Evolutionary conservation across 2,329 filamentous ascomycete genomes (phyloP), one percentile per base, ranked within the genome.

Genomic region (Pseudodiploospora longispora): DNA sequence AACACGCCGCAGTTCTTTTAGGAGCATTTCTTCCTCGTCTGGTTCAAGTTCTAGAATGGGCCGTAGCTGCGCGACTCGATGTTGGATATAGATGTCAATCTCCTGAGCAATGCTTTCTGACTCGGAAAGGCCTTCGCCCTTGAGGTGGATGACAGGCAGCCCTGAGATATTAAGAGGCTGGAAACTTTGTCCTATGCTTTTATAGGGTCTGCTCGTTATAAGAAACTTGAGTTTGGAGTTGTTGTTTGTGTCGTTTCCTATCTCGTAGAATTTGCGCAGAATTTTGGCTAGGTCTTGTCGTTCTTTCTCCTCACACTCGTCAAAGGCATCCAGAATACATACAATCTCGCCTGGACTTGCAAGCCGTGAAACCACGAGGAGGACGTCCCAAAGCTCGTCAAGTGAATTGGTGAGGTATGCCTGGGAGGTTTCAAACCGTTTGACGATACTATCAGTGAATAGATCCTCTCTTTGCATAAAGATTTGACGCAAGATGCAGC

Each of bases 321-420:
- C 67, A 3, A 70, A 42, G 4, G 64, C 66, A 52, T 71, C 67
- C 1, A 70, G 39, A 28, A 70, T 43, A 42, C 60, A 67, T 19
- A 67, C 41, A 8, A 65, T 50, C 33, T 62, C 52, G 1, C 51
- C 50, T 0, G 42, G 43, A 5, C 49, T 33, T 0, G 43, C 4
- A 29, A 56, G 30, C 4, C 32, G 36, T 8, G 54, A 42, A 5
- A 40, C 47, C 2, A 30, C 38, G 6, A 58, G 10, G 0, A 67
- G 49, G 2, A 59, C 55, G 5, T 53, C 27, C 61, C 64, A 68
- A 1, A 69, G 55, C 3, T 52, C 51, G 6, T 6, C 1, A 39
- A 63, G 60, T 1, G 55, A 59, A 1, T 41, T 30, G 10, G 47
- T 29, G 4, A 57, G 39, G 12, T 43, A 45, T 10, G 42, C 44